Evolutionary conservation across 208 protist genomes (phyloP), one percentile per base, ranked within the genome.

Genomic region (Trypanosoma caninum): DNA sequence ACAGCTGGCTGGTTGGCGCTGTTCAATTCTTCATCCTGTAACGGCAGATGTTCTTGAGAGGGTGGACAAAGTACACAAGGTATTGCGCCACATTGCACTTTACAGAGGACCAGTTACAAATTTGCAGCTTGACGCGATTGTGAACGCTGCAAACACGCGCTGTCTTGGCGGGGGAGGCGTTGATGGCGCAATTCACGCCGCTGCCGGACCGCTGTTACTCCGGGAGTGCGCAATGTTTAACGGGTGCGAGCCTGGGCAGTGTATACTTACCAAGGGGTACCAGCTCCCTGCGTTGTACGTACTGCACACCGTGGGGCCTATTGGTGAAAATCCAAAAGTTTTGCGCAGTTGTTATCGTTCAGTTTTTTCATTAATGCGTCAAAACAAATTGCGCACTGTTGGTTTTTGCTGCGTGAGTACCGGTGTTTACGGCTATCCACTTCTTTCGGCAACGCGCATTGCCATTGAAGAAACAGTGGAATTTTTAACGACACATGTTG

Each of bases 381-480:
- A 40, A 13, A 64, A 87, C 41, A 34, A 73, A 10, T 38, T 96
- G 18, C 71, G 74, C 33, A 80, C 62, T 25, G 35, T 96, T 0
- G 92, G 72, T 2, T 70, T 97, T n/a, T 94, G 87, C 60, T 59
- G 84, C 23, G 72, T 97, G 33, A 91, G 83, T 34, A 91, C 84
- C 16, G 92, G 92, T 4, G 79, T 97, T 20, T 97, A 87, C 59
- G 92, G 92, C 10, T 97, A 93, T 60, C 85, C 85, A 7, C 60
- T 93, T 5, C 9, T 47, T 3, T 45, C 60, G 0, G 88, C 89
- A 0, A 77, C 65, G 7, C n/a, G 65, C 2, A 76, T 97, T 11
- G 89, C 89, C 10, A 6, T 94, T 2, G 14, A 60, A 9, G 84
- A 87, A 50, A 71, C 73, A 0, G 34, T 61, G 33, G 4, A 34